These are phyloP conservation scores for Daphne laureola DNA, from an alignment of 441 rosid genomes.

Conservation along the genomic window DNA sequence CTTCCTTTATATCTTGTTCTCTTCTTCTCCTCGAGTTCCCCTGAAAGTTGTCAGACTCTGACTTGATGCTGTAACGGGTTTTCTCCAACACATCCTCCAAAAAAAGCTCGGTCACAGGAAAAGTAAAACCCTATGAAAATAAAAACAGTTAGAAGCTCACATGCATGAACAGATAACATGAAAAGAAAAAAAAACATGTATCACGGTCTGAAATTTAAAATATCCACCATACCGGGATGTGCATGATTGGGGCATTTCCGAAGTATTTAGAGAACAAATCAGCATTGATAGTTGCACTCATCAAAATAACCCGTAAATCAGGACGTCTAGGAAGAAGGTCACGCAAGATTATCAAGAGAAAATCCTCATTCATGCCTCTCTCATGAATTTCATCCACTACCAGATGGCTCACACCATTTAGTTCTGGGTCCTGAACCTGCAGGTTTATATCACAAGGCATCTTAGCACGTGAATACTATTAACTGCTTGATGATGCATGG, in stretches of 20 bases:
- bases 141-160: not conserved
- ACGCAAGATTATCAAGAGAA: constrained; percentile 71
- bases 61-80: constrained; percentile 49
- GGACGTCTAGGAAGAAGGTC: constrained; percentile 92
- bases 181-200: constrained; percentile 1
- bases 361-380: constrained; percentile 97
- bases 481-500: too few relatives aligned
- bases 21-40: constrained; percentile 68
- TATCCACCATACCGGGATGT: constrained; percentile 53
- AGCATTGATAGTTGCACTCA: constrained; percentile 96
- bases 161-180: constrained; percentile 11
- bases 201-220: constrained; percentile 3
- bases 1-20: constrained; percentile 72
- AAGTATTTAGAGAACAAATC: constrained; percentile 84
- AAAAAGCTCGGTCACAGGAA: constrained; percentile 75
- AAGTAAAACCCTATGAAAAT: constrained; percentile 61
- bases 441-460: constrained; percentile 13
- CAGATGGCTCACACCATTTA: constrained; percentile 81
- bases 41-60: constrained; percentile 53
- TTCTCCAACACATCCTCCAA: constrained; percentile 85
- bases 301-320: constrained; percentile 70
- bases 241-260: constrained; percentile 65
- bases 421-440: constrained; percentile 81
- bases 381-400: constrained; percentile 96
- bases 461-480: too few relatives aligned